A percentile compares a stretch with the other conserved stretches of the same genome.
Conservation (phyloP, 2,329 filamentous ascomycete species). For the Penicillium sp. region DNA sequence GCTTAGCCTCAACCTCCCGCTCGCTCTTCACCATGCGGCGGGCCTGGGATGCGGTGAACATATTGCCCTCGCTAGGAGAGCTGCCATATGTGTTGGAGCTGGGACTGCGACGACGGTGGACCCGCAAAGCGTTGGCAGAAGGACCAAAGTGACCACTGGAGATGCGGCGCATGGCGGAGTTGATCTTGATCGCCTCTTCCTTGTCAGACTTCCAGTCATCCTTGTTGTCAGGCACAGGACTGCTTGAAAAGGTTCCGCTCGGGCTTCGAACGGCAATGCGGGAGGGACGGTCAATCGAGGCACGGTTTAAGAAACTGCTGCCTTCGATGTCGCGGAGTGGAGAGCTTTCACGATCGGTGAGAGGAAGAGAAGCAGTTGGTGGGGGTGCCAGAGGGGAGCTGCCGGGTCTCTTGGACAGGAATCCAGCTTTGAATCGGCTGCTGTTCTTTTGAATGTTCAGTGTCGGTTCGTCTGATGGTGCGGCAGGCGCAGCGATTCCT, state of each 20-base stretch:
- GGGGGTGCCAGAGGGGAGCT: slow-evolving; percentile 65
- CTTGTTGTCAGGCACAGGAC: slow-evolving; percentile 50
- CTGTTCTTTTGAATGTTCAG: slow-evolving; percentile 64
- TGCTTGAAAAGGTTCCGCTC: slow-evolving; percentile 36
- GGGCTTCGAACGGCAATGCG: slow-evolving; percentile 42
- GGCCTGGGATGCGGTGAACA: slow-evolving; percentile 66
- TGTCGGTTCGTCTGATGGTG: slow-evolving; percentile 57
- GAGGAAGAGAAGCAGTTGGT: slow-evolving; percentile 58
- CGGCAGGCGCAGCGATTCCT: slow-evolving; percentile 58
- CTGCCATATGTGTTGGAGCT: slow-evolving; percentile 50
- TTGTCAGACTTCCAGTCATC: slow-evolving; percentile 49
- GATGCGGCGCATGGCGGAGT: slow-evolving; percentile 57
- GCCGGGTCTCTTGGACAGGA: slow-evolving; percentile 68
- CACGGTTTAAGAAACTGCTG: slow-evolving; percentile 50
- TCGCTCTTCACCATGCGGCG: slow-evolving; percentile 65
- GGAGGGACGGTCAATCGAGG: slow-evolving; percentile 42
- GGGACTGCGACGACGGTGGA: slow-evolving; percentile 58
- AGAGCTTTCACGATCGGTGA: slow-evolving; percentile 59
- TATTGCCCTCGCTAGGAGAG: slow-evolving; percentile 57
- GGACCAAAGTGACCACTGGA: slow-evolving; percentile 45
- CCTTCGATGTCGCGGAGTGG: slow-evolving; percentile 56
- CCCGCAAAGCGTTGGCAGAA: slow-evolving; percentile 40
- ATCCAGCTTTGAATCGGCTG: slow-evolving; percentile 84
- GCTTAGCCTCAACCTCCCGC: slow-evolving; percentile 56
- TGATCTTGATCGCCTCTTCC: slow-evolving; percentile 55